Evolutionary conservation across 345 rosid genomes (phyloP).

Genomic region (Salix brachista): DNA sequence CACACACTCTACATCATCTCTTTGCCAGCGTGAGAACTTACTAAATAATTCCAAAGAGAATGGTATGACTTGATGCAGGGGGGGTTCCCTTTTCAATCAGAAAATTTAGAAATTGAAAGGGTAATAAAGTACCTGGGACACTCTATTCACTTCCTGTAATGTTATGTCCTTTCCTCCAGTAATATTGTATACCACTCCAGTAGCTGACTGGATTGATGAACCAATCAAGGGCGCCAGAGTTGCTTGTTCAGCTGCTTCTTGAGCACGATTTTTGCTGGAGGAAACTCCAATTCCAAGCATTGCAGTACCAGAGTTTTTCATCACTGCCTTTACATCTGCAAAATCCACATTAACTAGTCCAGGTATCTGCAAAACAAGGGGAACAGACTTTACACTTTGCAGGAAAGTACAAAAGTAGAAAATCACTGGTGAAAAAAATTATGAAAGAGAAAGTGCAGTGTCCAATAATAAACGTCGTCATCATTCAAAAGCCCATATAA

Average conservation of each 20-base stretch:
- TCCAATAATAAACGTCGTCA: neutral
- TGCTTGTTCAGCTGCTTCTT: constrained; percentile 99
- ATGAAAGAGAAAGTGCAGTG: neutral
- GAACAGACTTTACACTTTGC: neutral
- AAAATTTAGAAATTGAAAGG: neutral
- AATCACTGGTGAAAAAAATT: neutral
- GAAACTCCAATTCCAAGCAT: constrained; percentile 99
- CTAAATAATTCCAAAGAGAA: neutral
- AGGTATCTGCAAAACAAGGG: constrained; percentile 60
- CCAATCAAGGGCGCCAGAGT: constrained; percentile 94
- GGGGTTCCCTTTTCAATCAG: neutral
- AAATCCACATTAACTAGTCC: constrained; percentile 97
- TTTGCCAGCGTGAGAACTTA: too few relatives aligned
- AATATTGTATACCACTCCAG: constrained; percentile 92
- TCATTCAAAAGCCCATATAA: neutral
- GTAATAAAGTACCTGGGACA: constrained; percentile 63
- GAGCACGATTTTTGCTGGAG: constrained; percentile 96
- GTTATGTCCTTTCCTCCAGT: constrained; percentile 98
- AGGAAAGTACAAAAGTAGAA: neutral
- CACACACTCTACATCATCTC: too few relatives aligned
- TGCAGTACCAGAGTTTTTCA: constrained; percentile 96
- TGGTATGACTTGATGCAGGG: neutral
- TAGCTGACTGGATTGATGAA: constrained; percentile 98
- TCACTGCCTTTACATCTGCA: constrained; percentile 96
- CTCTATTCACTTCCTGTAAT: constrained; percentile 92